Conservation (phyloP, 176 grass and related monocot genomes). For the Avena atlantica region DNA sequence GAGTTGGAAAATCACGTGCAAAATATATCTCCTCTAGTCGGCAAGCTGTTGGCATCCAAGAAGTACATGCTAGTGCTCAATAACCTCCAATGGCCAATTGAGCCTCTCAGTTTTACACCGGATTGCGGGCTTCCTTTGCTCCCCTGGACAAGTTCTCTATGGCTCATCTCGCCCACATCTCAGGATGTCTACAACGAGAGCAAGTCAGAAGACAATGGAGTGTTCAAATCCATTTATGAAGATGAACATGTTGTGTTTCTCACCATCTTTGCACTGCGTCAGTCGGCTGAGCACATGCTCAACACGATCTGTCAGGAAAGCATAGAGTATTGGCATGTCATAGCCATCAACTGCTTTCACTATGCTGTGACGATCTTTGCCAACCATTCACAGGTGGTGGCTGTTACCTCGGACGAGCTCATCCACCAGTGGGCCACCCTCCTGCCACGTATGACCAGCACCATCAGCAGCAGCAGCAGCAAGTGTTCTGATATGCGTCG, state of each 20-base stretch:
- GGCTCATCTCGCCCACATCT: not conserved
- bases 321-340: not conserved
- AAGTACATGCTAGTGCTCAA: not conserved
- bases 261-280: not conserved
- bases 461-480: no score
- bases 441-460: not conserved
- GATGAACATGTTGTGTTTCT: not conserved
- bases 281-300: conserved; percentile 14
- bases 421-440: not conserved
- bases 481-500: not conserved
- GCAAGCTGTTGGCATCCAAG: accelerated
- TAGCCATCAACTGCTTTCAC: conserved; percentile 1
- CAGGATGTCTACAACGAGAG: not conserved
- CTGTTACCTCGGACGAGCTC: not conserved
- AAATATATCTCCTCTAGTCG: accelerated
- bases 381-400: not conserved
- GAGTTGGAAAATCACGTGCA: accelerated
- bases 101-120: accelerated
- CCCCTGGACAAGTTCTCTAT: accelerated
- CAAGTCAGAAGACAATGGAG: accelerated
- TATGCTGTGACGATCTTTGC: not conserved
- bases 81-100: not conserved
- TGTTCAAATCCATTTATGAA: not conserved
- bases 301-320: not conserved
- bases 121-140: not conserved